A percentile compares a stretch with the other conserved stretches of the same genome.
phyloP scores from a whole-genome alignment of 2,329 filamentous ascomycete species.

The Fusarium azukiicola region DNA sequence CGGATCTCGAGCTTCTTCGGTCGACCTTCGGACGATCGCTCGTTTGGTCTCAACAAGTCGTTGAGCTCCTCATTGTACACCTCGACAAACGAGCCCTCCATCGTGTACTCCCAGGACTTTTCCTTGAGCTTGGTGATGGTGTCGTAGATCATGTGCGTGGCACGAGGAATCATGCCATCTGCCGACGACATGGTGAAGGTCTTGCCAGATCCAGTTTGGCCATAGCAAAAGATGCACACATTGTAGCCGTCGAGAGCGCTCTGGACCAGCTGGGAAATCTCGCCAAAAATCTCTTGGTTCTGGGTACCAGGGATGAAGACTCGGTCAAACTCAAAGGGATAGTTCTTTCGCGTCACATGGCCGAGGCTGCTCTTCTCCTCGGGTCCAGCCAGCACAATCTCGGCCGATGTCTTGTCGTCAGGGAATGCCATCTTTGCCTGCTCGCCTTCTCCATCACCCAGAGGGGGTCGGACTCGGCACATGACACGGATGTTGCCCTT shows the following conservation, averaged over 20 bases:
- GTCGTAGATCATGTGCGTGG: constrained; percentile 95
- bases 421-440: constrained; percentile 90
- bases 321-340: constrained; percentile 94
- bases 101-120: constrained; percentile 96
- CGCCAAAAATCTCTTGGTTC: constrained; percentile 94
- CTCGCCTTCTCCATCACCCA: constrained; percentile 79
- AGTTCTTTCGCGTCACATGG: constrained; percentile 87
- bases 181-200: constrained; percentile 96
- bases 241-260: constrained; percentile 98
- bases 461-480: constrained; percentile 92
- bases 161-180: constrained; percentile 97
- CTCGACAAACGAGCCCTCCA: constrained; percentile 97
- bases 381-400: constrained; percentile 91
- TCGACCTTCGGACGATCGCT: constrained; percentile 85
- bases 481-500: constrained; percentile 99
- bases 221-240: constrained; percentile 99
- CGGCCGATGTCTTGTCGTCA: constrained; percentile 90
- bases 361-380: constrained; percentile 92
- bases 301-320: constrained; percentile 90
- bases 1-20: constrained; percentile 92
- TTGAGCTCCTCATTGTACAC: constrained; percentile 99
- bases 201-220: constrained; percentile 98
- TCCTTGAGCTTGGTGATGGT: constrained; percentile 91
- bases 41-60: constrained; percentile 84
- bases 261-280: constrained; percentile 98